Evolutionary conservation across 495 filamentous ascomycete genomes (phyloP).

Genomic region (Acidomyces sp.): DNA sequence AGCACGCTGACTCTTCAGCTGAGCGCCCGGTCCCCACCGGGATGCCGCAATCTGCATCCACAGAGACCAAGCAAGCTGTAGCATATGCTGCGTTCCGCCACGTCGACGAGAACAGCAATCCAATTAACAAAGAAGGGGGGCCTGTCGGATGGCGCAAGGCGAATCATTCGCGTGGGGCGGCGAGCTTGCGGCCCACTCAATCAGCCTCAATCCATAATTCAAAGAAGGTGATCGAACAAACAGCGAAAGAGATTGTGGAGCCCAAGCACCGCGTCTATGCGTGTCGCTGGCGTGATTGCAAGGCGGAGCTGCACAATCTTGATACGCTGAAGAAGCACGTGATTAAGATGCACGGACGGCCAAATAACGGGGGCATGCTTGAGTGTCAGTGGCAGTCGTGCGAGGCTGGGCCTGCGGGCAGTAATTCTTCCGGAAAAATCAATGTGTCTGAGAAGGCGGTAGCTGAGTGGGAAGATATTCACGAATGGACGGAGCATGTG

Average conservation of each 20-base stretch:
- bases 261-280: slow-evolving; percentile 36
- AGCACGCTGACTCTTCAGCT: too few species aligned
- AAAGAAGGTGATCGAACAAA: too few species aligned
- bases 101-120: slow-evolving; percentile 8
- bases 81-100: slow-evolving; percentile 26
- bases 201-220: too few species aligned
- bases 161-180: slow-evolving; percentile 22
- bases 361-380: slow-evolving; percentile 14
- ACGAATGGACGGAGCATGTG: slow-evolving; percentile 47
- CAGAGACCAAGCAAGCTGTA: too few species aligned
- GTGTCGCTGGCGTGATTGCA: slow-evolving; percentile 54
- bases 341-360: slow-evolving; percentile 38
- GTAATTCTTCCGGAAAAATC: slow-evolving; percentile 22
- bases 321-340: slow-evolving; percentile 57
- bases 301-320: slow-evolving; percentile 60
- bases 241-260: not conserved
- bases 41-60: too few species aligned
- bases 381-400: slow-evolving; percentile 40
- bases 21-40: too few species aligned
- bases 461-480: slow-evolving; percentile 23
- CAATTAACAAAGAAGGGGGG: slow-evolving; percentile 29
- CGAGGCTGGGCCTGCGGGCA: slow-evolving; percentile 16
- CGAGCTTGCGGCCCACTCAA: slow-evolving; percentile 9
- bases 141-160: slow-evolving; percentile 31
- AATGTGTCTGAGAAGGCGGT: slow-evolving; percentile 12